Percentiles rank a stretch among this genome's conserved stretches.
Evolutionary conservation across 179 eudicot species (phyloP).

Genomic region (Corrigiola litoralis): DNA sequence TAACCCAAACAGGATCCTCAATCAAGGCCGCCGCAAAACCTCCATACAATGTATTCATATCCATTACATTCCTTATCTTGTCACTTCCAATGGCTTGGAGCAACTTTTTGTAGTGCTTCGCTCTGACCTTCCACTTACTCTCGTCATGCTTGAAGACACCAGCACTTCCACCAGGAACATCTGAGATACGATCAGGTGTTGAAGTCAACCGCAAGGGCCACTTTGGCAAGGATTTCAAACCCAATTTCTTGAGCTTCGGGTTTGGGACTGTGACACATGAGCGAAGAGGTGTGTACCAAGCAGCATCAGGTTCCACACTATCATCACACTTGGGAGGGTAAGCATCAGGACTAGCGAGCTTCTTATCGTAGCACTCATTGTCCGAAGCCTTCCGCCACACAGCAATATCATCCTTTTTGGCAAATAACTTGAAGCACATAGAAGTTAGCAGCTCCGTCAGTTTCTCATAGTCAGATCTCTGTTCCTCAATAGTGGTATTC

Average conservation of each 20-base stretch:
- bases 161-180: conserved; percentile 51
- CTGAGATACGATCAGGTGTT: conserved; percentile 58
- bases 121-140: conserved; percentile 63
- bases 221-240: conserved; percentile 45
- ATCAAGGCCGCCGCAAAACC: conserved; percentile 68
- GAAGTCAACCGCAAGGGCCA: conserved; percentile 62
- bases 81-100: conserved; percentile 61
- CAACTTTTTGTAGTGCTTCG: conserved; percentile 69
- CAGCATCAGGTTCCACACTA: conserved; percentile 70
- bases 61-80: conserved; percentile 81
- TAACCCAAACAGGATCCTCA: conserved; percentile 84
- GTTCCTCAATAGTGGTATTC: conserved; percentile 79
- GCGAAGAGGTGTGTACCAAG: conserved; percentile 86
- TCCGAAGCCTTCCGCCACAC: conserved; percentile 78
- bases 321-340: conserved; percentile 88
- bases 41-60: conserved; percentile 80
- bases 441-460: conserved; percentile 57
- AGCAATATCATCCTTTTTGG: conserved; percentile 75
- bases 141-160: conserved; percentile 59
- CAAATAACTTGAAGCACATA: conserved; percentile 68
- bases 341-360: conserved; percentile 50
- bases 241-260: conserved; percentile 46
- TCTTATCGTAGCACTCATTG: conserved; percentile 52
- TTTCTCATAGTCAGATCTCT: conserved; percentile 61
- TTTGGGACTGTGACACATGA: conserved; percentile 70